Evolutionary conservation across 352 stramenopile species (phyloP).

Genomic region (Peronospora destructor): DNA sequence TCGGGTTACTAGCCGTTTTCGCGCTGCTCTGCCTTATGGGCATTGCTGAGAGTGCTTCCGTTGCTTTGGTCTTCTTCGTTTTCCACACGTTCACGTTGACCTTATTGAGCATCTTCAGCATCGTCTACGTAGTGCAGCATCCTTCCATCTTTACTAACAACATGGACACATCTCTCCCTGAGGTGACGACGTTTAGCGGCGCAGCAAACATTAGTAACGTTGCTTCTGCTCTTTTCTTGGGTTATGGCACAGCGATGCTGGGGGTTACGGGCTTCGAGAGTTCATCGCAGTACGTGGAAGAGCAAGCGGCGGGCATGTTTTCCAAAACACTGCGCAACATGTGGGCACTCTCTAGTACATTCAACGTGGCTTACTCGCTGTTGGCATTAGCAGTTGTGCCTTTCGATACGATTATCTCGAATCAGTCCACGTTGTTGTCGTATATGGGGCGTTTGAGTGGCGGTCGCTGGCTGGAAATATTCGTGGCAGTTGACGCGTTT

Average conservation of each 20-base stretch:
- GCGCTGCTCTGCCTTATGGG: conserved; percentile 68
- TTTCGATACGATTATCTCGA: conserved; percentile 54
- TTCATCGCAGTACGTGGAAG: conserved; percentile 85
- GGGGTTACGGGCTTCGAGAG: conserved; percentile 87
- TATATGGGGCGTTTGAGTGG: conserved; percentile 45
- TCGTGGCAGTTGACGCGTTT: conserved; percentile 79
- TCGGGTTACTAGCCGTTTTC: conserved; percentile 69
- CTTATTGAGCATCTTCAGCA: conserved; percentile 39
- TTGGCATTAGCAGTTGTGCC: conserved; percentile 30
- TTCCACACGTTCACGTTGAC: conserved; percentile 66
- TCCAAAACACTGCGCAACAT: conserved; percentile 67
- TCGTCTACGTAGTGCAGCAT: conserved; percentile 59
- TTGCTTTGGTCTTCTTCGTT: conserved; percentile 77
- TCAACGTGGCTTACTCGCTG: conserved; percentile 70
- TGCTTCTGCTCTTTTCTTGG: conserved; percentile 50
- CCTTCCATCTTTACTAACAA: conserved; percentile 61
- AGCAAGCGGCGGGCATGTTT: conserved; percentile 77
- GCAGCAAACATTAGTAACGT: conserved; percentile 31
- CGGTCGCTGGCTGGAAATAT: conserved; percentile 32
- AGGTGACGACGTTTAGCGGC: conserved; percentile 44
- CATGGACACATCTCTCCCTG: conserved; percentile 47
- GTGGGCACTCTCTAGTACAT: conserved; percentile 72
- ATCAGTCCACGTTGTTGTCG: conserved; percentile 66
- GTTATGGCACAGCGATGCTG: conserved; percentile 73
- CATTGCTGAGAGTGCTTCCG: conserved; percentile 78